Conservation (phyloP, 2,329 filamentous ascomycete genomes). For the Penicillium brasilianum region DNA sequence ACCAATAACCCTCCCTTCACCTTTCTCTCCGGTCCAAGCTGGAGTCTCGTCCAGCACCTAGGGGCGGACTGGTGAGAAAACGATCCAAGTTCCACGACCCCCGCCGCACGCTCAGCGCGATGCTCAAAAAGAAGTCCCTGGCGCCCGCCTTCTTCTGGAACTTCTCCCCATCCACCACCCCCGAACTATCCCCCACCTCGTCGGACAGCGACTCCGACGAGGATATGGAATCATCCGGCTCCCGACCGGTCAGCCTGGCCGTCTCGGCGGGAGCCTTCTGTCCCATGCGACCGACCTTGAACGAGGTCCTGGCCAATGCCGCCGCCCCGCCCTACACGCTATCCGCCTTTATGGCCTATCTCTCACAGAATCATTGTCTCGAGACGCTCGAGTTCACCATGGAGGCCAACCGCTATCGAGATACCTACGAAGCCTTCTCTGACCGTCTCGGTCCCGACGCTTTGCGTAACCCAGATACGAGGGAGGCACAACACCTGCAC, state of each 20-base stretch:
- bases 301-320: slow-evolving; percentile 85
- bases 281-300: slow-evolving; percentile 70
- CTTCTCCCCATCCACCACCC: slow-evolving; percentile 50
- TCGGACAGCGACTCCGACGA: slow-evolving; percentile 52
- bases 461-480: slow-evolving; percentile 54
- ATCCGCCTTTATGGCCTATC: slow-evolving; percentile 91
- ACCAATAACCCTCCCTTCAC: slow-evolving; percentile 18
- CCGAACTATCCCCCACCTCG: slow-evolving; percentile 50
- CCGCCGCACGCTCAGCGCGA: slow-evolving; percentile 41
- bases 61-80: slow-evolving; percentile 33
- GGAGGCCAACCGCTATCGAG: slow-evolving; percentile 84
- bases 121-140: slow-evolving; percentile 46
- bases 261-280: slow-evolving; percentile 46
- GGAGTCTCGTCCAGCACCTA: slow-evolving; percentile 26
- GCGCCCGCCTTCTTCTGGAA: slow-evolving; percentile 45
- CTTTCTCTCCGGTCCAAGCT: slow-evolving; percentile 21
- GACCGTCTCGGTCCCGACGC: slow-evolving; percentile 55
- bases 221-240: slow-evolving; percentile 49
- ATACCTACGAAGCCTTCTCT: slow-evolving; percentile 65
- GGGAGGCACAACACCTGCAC: slow-evolving; percentile 71
- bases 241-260: slow-evolving; percentile 51
- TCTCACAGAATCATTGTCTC: slow-evolving; percentile 95
- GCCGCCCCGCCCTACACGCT: slow-evolving; percentile 89
- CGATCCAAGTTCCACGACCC: slow-evolving; percentile 23
- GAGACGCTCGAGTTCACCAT: slow-evolving; percentile 97